Evolutionary conservation across 2,329 filamentous ascomycete species (phyloP).

Genomic region (Nemania sp.): DNA sequence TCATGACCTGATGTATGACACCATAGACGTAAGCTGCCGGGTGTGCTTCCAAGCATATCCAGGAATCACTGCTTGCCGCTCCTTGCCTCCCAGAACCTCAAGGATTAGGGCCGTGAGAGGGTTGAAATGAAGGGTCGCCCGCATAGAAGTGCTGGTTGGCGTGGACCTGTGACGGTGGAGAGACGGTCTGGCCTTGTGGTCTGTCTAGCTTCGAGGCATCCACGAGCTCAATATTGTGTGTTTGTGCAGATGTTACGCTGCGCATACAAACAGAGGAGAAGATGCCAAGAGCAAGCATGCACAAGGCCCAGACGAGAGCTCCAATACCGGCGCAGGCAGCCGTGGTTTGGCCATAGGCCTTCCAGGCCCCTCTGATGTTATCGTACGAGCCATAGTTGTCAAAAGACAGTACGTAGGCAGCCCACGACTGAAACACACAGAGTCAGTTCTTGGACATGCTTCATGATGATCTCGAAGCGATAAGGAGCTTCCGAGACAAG

Average conservation of each 20-base stretch:
- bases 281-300: conserved; percentile 45
- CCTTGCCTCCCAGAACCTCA: too few species aligned
- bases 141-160: neutral
- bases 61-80: too few species aligned
- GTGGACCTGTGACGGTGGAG: neutral
- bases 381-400: conserved; percentile 29
- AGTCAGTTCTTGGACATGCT: neutral
- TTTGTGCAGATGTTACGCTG: conserved; percentile 25
- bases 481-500: neutral
- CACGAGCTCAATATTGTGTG: conserved; percentile 35
- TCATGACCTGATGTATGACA: too few species aligned
- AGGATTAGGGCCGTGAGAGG: neutral
- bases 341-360: conserved; percentile 41
- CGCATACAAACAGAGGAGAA: conserved; percentile 44
- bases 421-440: conserved; percentile 33
- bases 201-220: neutral
- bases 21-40: too few species aligned
- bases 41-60: neutral
- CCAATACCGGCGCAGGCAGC: conserved; percentile 49
- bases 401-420: conserved; percentile 36
- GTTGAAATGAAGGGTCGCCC: neutral
- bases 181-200: too few species aligned
- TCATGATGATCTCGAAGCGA: neutral
- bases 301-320: conserved; percentile 48
- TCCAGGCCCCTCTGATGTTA: conserved; percentile 23